phyloP scores from a whole-genome alignment of 768 basidiomycete genomes.

The Mycena capillaripes region DNA sequence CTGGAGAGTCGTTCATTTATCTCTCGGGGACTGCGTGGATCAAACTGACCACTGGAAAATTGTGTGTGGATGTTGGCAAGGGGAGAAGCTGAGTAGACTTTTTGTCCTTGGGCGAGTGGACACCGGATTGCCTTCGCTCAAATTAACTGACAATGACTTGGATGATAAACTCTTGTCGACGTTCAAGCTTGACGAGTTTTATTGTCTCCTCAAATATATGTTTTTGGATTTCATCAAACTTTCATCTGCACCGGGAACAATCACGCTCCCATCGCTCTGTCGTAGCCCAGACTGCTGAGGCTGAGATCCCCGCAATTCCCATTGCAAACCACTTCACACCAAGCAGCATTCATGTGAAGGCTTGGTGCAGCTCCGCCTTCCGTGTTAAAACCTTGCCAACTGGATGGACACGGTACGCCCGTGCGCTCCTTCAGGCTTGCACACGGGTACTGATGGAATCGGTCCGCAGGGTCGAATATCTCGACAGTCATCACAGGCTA shows the following conservation, averaged over 20 bases:
- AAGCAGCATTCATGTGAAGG: not conserved
- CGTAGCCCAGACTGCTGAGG: not conserved
- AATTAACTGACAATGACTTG: not conserved
- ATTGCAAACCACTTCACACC: not conserved
- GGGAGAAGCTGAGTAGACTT: not conserved
- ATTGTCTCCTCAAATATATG: not conserved
- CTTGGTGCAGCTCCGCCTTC: not conserved
- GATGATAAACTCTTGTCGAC: not conserved
- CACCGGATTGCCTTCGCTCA: not conserved
- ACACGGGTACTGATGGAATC: too few relatives aligned
- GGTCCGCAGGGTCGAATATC: too few relatives aligned
- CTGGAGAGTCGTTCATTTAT: not conserved
- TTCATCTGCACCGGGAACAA: not conserved
- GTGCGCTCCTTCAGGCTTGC: too few relatives aligned
- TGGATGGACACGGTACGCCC: not conserved
- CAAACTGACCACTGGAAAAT: not conserved
- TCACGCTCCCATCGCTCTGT: too few relatives aligned
- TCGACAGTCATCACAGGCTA: too few relatives aligned
- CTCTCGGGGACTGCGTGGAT: not conserved
- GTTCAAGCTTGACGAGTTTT: not conserved
- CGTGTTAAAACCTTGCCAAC: not conserved
- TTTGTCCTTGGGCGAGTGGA: not conserved
- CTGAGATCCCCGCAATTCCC: not conserved
- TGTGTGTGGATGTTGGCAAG: not conserved
- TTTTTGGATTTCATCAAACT: too few relatives aligned